Base-by-base conservation (phyloP, 805 yeast species). In the Saccharomyces mikatae region DNA sequence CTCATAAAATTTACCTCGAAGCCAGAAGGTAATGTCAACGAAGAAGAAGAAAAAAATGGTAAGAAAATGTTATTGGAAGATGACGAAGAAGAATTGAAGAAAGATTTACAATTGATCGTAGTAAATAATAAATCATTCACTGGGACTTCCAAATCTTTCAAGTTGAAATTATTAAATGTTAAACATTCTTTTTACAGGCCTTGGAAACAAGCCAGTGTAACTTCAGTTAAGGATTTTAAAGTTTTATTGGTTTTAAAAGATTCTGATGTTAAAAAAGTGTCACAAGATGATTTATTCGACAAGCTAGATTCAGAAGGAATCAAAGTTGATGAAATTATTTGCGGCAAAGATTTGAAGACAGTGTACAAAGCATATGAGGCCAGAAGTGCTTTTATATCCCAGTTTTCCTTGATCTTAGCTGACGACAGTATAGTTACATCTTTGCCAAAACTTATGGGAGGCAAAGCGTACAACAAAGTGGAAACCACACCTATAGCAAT, bases 301-400 rank as follows among this genome's bases (percentile, higher is more conserved):
- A 82, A 88, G 62, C 96, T 90, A 65, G 68, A 67, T 24, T 63
- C 70, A 48, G 57, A 66, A 41, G 65, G 61, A 29, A 63, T 67
- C 26, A 58, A 67, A 5, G 56, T 73, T 22, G 67, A 68, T 49
- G 75, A 81, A 54, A 83, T 91, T 53, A 76, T 90, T 32, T 79
- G 94, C 5, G 84, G 85, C 53, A 76, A 81, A 48, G 86, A 89
- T 61, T 76, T 94, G 59, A 89, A 89, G 70, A 87, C 90, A 32
- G 86, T 85, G 57, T 92, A 83, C 77, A 89, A 89, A 73, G 81
- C 88, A n/a, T 94, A 75, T 64, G 97, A 94, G 71, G 84, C 90
- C 56, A 84, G 90, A 70, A 83, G 97, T 69, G 84, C 83, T 58
- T 80, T 94, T 56, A 71, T 78, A 47, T 69, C 76, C 14, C 83